phyloP scores from a whole-genome alignment of 2,329 filamentous ascomycete species.

The Colletotrichum gloeosporioides region DNA sequence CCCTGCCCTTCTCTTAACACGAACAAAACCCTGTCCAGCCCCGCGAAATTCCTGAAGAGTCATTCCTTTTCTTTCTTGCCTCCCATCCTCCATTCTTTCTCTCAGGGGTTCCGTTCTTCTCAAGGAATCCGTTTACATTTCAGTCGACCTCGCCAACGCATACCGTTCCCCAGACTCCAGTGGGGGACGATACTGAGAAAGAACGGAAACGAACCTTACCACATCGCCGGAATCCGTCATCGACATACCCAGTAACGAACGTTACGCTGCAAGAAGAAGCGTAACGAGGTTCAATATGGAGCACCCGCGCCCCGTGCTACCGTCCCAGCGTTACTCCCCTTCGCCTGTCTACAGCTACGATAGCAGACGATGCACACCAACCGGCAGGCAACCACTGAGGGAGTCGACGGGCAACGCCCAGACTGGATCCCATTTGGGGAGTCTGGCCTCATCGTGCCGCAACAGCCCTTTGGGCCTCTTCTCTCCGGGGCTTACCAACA shows the following conservation, averaged over 20 bases:
- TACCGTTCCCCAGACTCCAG: not conserved
- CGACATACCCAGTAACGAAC: not conserved
- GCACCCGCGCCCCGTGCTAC: slow-evolving; percentile 51
- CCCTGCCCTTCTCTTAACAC: not conserved
- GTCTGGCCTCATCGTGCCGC: slow-evolving; percentile 46
- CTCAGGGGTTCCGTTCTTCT: slow-evolving; percentile 15
- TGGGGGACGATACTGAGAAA: not conserved
- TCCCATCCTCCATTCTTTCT: slow-evolving; percentile 21
- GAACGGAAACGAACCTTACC: slow-evolving; percentile 1
- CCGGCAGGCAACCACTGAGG: slow-evolving; percentile 50
- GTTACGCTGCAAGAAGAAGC: not conserved
- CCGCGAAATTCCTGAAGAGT: slow-evolving; percentile 22
- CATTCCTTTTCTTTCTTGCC: slow-evolving; percentile 23
- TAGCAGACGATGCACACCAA: slow-evolving; percentile 43
- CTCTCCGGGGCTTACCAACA: slow-evolving; percentile 50
- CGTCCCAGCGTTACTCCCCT: slow-evolving; percentile 56
- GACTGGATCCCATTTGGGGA: slow-evolving; percentile 30
- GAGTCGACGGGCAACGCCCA: slow-evolving; percentile 61
- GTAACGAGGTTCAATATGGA: slow-evolving; percentile 10
- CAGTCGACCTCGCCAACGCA: slow-evolving; percentile 3
- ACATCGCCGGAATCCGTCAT: slow-evolving; percentile 6
- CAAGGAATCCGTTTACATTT: slow-evolving; percentile 24
- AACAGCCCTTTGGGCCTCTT: slow-evolving; percentile 47
- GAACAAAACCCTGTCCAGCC: slow-evolving; percentile 20
- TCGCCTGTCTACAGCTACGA: slow-evolving; percentile 52